Percentiles rank a stretch among this genome's conserved stretches.
phyloP scores from a whole-genome alignment of 805 yeast species.

The Starmera amethionina region DNA sequence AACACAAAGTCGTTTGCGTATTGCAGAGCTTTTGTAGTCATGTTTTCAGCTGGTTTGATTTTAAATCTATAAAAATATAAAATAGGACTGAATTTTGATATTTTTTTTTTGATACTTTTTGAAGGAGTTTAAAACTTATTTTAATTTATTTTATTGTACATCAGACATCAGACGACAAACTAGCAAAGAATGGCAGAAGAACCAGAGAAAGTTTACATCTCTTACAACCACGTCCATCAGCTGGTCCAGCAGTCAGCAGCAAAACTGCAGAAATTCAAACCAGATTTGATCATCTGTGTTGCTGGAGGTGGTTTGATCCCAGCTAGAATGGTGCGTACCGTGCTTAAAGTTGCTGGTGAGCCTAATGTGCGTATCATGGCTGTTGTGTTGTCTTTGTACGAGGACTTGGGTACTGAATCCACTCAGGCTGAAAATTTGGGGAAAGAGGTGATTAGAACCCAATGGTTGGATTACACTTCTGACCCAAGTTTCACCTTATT shows the following conservation, averaged over 20 bases:
- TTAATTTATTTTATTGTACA: background rate
- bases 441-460: slow-evolving; percentile 62
- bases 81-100: background rate
- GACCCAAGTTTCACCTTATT: slow-evolving; percentile 49
- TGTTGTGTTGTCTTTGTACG: slow-evolving; percentile 84
- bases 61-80: background rate
- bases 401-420: slow-evolving; percentile 59
- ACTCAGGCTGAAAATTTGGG: slow-evolving; percentile 50
- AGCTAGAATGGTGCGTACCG: slow-evolving; percentile 90
- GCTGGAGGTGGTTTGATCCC: slow-evolving; percentile 99
- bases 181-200: slow-evolving; percentile 11
- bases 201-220: slow-evolving; percentile 51
- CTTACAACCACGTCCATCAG: slow-evolving; percentile 75
- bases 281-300: slow-evolving; percentile 88
- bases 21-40: slow-evolving; percentile 11
- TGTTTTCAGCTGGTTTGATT: background rate
- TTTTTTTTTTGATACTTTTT: too few species aligned
- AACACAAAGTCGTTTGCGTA: slow-evolving; percentile 48
- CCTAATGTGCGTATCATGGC: slow-evolving; percentile 94
- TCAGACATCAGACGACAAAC: background rate
- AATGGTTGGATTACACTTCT: slow-evolving; percentile 65
- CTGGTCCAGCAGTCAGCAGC: slow-evolving; percentile 55
- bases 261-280: slow-evolving; percentile 60
- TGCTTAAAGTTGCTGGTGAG: slow-evolving; percentile 76
- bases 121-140: background rate